Evolutionary conservation across 2,329 filamentous ascomycete genomes (phyloP), one percentile per base, ranked within the genome.

Genomic region (Paraconiothyrium brasiliense): DNA sequence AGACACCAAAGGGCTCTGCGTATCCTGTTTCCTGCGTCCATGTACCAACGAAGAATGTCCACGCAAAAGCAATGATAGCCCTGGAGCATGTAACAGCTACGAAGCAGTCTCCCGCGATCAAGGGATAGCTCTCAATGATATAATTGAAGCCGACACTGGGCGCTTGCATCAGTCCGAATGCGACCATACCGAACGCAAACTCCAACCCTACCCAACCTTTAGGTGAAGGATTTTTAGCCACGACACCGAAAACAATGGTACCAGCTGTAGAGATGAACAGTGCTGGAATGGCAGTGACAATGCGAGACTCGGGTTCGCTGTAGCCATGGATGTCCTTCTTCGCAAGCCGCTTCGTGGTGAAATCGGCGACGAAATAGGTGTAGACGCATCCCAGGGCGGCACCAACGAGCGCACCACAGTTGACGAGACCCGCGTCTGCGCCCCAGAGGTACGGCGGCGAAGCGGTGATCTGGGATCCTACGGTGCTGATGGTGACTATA

Each of bases 21-120:
- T 80, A 66, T 0, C 85, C 85, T 0, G 68, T 71, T 0, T 73
- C 51, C 1, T 73, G 66, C 0, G 85, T 77, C 85, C 84, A 87
- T 4, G 80, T 74, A 2, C 79, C 79, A 0, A 84, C 81, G 48
- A 87, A 86, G 58, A 86, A 86, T 0, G 83, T 84, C 84, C 84
- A 87, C 0, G 83, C 80, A 65, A 87, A 87, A 0, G 81, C 78
- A 9, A 87, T 80, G 5, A 85, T 71, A 11, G 83, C 78, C 3
- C 84, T 78, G 16, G 83, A 71, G 35, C 81, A 81, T 1, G 84
- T 85, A 0, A 86, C 81, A 54, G 84, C 82, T 13, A 84, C 83
- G 64, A 87, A 86, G 67, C 84, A 86, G 64, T 87, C 84, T 1
- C 80, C 81, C 0, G 82, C 81, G 0, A 85, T 65, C 1, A 77